Percentiles rank a stretch among this genome's conserved stretches.
These are phyloP conservation scores for Brettanomyces naardenensis DNA, from an alignment of 805 yeast genomes.

Conservation along the genomic window DNA sequence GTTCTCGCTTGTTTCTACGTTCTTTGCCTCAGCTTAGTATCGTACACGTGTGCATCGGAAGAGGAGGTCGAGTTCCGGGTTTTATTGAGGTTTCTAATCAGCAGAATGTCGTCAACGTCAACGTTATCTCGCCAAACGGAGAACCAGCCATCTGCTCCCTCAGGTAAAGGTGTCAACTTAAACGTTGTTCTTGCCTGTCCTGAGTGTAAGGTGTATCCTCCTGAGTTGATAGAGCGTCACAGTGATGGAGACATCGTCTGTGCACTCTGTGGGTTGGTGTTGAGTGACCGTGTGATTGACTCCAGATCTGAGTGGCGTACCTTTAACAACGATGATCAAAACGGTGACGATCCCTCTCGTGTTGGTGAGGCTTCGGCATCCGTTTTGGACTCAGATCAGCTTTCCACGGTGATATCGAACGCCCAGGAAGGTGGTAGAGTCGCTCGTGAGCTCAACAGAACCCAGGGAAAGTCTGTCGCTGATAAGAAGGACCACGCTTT, in stretches of 20 bases:
- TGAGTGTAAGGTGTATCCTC: constrained; percentile 93
- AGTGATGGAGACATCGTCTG: constrained; percentile 99
- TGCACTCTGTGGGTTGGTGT: constrained; percentile 90
- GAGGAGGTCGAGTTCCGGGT: neutral
- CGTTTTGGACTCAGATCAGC: constrained; percentile 80
- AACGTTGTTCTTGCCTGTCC: constrained; percentile 90
- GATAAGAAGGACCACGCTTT: constrained; percentile 85
- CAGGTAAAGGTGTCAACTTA: constrained; percentile 60
- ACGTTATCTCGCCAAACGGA: neutral
- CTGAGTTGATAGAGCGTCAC: constrained; percentile 88
- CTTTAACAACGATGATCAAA: constrained; percentile 94
- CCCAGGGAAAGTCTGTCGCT: constrained; percentile 77
- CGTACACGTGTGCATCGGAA: neutral
- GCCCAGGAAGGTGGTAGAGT: constrained; percentile 78
- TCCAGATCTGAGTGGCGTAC: constrained; percentile 99
- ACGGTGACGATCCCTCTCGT: constrained; percentile 98
- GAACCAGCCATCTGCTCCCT: neutral
- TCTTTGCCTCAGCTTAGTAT: neutral
- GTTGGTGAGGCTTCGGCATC: constrained; percentile 98
- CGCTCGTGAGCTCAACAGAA: constrained; percentile 85
- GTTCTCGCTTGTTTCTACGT: neutral
- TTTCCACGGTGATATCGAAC: constrained; percentile 85
- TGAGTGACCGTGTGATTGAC: constrained; percentile 87
- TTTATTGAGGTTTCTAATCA: neutral
- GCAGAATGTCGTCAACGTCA: neutral